These are phyloP conservation scores for Solanum ossicruentum DNA, from an alignment of 257 asterid genomes.

Conservation along the genomic window DNA sequence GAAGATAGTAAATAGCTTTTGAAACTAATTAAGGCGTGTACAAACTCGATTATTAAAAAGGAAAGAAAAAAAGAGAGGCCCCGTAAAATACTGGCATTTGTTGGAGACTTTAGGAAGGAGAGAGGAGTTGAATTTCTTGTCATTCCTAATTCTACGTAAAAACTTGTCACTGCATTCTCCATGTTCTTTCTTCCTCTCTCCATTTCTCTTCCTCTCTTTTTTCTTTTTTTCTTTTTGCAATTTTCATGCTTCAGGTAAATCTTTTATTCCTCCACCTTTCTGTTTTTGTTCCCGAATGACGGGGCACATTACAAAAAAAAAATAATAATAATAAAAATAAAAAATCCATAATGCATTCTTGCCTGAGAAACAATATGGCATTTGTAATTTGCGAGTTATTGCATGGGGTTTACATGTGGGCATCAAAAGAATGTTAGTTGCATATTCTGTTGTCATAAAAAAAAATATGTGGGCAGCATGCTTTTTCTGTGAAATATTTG, in stretches of 20 bases:
- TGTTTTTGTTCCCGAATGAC: background rate
- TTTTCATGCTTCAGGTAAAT: background rate
- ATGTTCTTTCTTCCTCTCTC: background rate
- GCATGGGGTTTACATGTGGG: background rate
- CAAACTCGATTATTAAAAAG: background rate
- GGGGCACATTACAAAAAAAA: background rate
- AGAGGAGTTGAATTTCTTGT: background rate
- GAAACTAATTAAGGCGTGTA: background rate
- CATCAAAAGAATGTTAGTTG: no score
- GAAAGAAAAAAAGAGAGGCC: background rate
- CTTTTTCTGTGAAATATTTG: background rate
- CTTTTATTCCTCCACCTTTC: background rate
- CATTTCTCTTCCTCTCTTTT: background rate
- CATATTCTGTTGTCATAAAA: no score
- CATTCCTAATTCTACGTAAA: background rate
- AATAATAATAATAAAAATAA: background rate
- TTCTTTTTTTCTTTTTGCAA: background rate
- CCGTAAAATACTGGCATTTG: background rate
- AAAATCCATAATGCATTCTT: background rate
- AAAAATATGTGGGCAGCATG: background rate
- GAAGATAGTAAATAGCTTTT: background rate
- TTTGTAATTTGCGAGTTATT: background rate
- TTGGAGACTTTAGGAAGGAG: background rate
- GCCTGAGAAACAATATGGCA: background rate
- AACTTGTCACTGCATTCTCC: background rate